These are phyloP conservation scores for Xylariaceae sp. DNA, from an alignment of 2,329 filamentous ascomycete genomes.

Conservation along the genomic window DNA sequence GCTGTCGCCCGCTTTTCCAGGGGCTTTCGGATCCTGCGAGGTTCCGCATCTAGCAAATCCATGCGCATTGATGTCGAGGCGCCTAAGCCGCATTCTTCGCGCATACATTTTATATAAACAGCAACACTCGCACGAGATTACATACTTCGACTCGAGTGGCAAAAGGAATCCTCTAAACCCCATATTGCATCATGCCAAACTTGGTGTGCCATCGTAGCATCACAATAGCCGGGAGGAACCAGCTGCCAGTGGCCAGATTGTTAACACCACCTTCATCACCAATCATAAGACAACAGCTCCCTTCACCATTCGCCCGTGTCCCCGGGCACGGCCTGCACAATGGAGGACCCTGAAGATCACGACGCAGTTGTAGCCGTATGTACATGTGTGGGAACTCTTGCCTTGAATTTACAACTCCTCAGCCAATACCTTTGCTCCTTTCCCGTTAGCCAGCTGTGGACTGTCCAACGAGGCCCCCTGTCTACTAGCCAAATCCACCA, in stretches of 20 bases:
- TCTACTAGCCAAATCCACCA: conserved; percentile 24
- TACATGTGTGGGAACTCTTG: conserved; percentile 28
- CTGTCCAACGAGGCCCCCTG: conserved; percentile 9
- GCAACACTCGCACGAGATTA: conserved; percentile 19
- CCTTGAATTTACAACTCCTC: conserved; percentile 14
- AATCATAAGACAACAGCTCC: conserved; percentile 22
- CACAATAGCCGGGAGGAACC: conserved; percentile 14
- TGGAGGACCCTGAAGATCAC: conserved; percentile 37
- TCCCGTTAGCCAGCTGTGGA: conserved; percentile 18
- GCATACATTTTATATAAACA: conserved; percentile 29
- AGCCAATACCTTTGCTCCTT: conserved; percentile 25
- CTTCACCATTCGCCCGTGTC: conserved; percentile 22
- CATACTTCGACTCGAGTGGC: conserved; percentile 16
- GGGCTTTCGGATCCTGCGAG: conserved; percentile 10
- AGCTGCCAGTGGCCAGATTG: conserved; percentile 17
- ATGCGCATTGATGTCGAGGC: background rate
- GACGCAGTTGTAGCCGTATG: conserved; percentile 23
- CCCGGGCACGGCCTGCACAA: conserved; percentile 26
- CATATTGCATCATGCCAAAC: conserved; percentile 21
- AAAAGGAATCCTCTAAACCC: conserved; percentile 18
- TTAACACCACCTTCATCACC: conserved; percentile 15
- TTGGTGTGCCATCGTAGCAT: conserved; percentile 21
- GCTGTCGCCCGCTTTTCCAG: background rate
- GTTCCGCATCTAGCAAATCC: conserved; percentile 1
- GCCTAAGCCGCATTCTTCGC: conserved; percentile 23